A percentile compares a stretch with the other conserved stretches of the same genome.
These are phyloP conservation scores for Fragosphaeria purpurea DNA, from an alignment of 2,329 filamentous ascomycete species.

Conservation along the genomic window DNA sequence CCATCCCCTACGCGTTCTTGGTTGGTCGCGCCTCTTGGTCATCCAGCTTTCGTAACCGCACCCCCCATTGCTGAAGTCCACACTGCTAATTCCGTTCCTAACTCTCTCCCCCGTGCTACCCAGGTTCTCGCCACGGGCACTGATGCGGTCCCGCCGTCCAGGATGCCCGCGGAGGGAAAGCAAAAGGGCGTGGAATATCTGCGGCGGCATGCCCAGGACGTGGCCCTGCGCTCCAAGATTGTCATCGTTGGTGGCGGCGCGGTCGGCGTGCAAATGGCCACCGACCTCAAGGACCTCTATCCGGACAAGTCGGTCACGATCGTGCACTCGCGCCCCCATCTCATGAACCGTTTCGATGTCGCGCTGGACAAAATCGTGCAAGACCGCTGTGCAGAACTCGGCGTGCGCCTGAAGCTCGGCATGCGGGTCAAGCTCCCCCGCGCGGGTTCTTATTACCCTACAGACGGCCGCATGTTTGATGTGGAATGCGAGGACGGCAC, in stretches of 20 bases:
- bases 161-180: constrained; percentile 35
- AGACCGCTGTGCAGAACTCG: constrained; percentile 8
- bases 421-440: constrained; percentile 3
- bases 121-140: constrained; percentile 48
- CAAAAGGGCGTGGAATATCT: constrained; percentile 31
- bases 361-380: constrained; percentile 7
- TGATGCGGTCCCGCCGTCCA: constrained; percentile 34
- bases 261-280: constrained; percentile 24
- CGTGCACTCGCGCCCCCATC: constrained; percentile 44
- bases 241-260: constrained; percentile 50
- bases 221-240: constrained; percentile 31
- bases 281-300: constrained; percentile 28
- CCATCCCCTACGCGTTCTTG: constrained; percentile 42
- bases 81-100: too few species aligned
- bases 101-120: neutral
- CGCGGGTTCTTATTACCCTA: neutral
- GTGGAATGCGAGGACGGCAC: constrained; percentile 7
- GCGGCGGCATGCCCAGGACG: constrained; percentile 30
- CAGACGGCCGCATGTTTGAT: neutral
- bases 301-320: constrained; percentile 47
- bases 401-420: constrained; percentile 6
- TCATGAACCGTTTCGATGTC: constrained; percentile 20
- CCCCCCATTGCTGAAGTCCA: too few species aligned
- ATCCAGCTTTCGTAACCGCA: neutral
- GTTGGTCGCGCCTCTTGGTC: constrained; percentile 3